These are phyloP conservation scores for Ogataea paraovalis DNA, from an alignment of 805 yeast species.

Conservation along the genomic window DNA sequence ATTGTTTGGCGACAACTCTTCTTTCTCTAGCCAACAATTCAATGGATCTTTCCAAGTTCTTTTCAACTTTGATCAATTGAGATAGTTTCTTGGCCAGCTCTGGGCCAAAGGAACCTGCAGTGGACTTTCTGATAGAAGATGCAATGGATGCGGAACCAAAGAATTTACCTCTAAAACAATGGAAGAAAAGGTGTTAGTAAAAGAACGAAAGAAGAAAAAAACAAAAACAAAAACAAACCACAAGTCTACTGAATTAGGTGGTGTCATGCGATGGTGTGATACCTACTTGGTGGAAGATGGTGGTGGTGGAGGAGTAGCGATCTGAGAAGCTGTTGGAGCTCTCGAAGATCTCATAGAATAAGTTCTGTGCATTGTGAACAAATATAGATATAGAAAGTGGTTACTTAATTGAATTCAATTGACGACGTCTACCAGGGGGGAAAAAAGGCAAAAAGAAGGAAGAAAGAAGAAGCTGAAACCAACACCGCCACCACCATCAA, in stretches of 20 bases:
- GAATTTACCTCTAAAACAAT: slow-evolving; percentile 44
- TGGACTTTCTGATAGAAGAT: slow-evolving; percentile 47
- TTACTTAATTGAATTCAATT: not conserved
- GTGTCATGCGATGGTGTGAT: too few relatives aligned
- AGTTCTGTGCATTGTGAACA: slow-evolving; percentile 68
- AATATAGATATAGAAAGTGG: not conserved
- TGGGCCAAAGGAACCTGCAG: slow-evolving; percentile 80
- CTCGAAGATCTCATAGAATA: slow-evolving; percentile 74
- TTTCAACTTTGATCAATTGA: slow-evolving; percentile 74
- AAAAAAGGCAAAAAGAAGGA: not conserved
- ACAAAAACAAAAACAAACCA: not conserved
- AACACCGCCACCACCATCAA: too few relatives aligned
- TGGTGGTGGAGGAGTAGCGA: slow-evolving; percentile 79
- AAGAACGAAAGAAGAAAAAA: not conserved
- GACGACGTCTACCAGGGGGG: too few relatives aligned
- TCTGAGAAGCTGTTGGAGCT: slow-evolving; percentile 80
- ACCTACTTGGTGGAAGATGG: slow-evolving; percentile 57
- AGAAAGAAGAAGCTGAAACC: too few relatives aligned
- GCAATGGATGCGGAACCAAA: slow-evolving; percentile 78
- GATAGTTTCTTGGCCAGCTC: slow-evolving; percentile 73
- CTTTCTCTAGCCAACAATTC: slow-evolving; percentile 76
- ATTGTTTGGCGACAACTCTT: slow-evolving; percentile 76
- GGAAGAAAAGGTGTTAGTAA: slow-evolving; percentile 3
- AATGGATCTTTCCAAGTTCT: slow-evolving; percentile 73
- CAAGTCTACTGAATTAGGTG: too few relatives aligned